Conservation (phyloP, 441 rosid genomes). For the Jatropha podagrica region DNA sequence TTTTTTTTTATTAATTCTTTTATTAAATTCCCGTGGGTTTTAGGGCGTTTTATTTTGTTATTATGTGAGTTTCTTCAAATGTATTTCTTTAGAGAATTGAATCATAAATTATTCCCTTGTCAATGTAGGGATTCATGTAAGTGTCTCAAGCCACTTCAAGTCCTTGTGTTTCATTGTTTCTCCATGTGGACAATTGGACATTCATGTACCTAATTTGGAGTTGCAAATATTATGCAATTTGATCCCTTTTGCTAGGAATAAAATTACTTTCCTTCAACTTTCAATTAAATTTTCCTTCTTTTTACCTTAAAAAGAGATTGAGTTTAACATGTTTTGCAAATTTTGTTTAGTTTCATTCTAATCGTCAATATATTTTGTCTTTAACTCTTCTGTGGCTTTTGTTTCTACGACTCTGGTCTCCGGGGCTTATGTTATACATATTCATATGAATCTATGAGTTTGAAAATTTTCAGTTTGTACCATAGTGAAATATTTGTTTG, state of each 20-base stretch:
- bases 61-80: constrained; percentile 19
- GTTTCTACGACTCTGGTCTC: too few species aligned
- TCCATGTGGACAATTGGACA: constrained; percentile 23
- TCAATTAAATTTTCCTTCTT: not conserved
- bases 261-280: not conserved
- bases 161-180: constrained; percentile 28
- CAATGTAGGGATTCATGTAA: constrained; percentile 28
- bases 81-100: constrained; percentile 30
- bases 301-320: too few species aligned
- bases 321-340: too few species aligned
- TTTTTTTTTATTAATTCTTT: constrained; percentile 44
- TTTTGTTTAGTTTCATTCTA: too few species aligned
- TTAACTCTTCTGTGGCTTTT: too few species aligned
- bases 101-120: constrained; percentile 35
- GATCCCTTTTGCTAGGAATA: not conserved
- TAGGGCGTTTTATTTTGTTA: constrained; percentile 15
- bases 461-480: too few species aligned
- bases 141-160: constrained; percentile 23
- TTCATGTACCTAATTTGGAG: constrained; percentile 19
- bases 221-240: constrained; percentile 18
- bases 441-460: too few species aligned
- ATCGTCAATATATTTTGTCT: too few species aligned
- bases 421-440: too few species aligned
- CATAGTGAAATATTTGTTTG: too few species aligned
- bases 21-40: constrained; percentile 38